Evolutionary conservation across 441 rosid genomes (phyloP).

Genomic region (Populus tomentosa): DNA sequence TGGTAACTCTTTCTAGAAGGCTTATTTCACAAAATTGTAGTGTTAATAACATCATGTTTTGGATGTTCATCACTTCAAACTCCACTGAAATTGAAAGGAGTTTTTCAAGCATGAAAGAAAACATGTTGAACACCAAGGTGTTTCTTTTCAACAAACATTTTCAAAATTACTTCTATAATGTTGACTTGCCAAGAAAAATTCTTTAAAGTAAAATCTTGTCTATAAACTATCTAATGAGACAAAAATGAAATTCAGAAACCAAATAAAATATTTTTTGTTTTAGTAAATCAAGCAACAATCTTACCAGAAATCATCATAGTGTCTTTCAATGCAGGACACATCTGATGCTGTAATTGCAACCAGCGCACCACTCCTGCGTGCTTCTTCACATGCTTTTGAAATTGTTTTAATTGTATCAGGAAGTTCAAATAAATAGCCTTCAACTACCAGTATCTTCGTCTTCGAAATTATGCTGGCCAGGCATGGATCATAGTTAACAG

Average conservation of each 20-base stretch:
- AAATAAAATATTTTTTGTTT: not conserved
- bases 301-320: constrained; percentile 93
- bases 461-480: constrained; percentile 70
- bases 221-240: not conserved
- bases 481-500: constrained; percentile 63
- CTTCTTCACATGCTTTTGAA: constrained; percentile 82
- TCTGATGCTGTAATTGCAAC: constrained; percentile 96
- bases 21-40: not conserved
- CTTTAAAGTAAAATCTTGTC: not conserved
- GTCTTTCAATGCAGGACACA: constrained; percentile 86
- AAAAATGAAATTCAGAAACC: not conserved
- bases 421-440: constrained; percentile 94
- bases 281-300: constrained; percentile 1
- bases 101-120: not conserved
- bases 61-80: not conserved
- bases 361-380: constrained; percentile 66
- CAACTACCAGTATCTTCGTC: constrained; percentile 76
- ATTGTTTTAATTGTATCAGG: constrained; percentile 84
- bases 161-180: not conserved
- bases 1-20: not conserved
- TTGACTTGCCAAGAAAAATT: not conserved
- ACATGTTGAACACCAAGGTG: not conserved
- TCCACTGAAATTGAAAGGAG: not conserved
- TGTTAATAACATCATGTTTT: not conserved
- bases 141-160: not conserved